These are phyloP conservation scores for Suhomyces taliae DNA, from an alignment of 1,139 yeast genomes.

Conservation along the genomic window DNA sequence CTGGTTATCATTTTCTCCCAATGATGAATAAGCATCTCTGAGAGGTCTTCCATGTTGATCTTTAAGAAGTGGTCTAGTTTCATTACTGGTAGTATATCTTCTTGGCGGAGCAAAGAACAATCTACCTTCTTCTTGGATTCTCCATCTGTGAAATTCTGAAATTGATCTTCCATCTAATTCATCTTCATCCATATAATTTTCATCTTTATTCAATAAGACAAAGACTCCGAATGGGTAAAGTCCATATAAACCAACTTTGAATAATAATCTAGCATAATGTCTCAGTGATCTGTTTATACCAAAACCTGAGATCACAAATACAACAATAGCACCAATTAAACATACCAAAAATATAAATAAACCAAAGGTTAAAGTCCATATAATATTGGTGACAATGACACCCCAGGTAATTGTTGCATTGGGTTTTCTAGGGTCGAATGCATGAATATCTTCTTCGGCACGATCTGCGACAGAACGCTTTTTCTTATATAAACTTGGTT, in stretches of 20 bases:
- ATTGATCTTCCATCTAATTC: constrained; percentile 84
- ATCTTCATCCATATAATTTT: constrained; percentile 82
- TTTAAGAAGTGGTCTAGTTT: constrained; percentile 41
- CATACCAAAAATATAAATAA: constrained; percentile 56
- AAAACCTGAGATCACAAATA: constrained; percentile 51
- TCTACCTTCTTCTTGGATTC: constrained; percentile 71
- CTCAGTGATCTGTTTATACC: constrained; percentile 37
- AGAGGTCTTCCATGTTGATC: constrained; percentile 48
- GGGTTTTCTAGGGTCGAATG: constrained; percentile 54
- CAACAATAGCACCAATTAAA: constrained; percentile 42
- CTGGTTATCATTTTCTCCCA: constrained; percentile 18
- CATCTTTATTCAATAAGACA: constrained; percentile 75
- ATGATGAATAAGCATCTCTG: constrained; percentile 39
- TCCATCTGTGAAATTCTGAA: constrained; percentile 87
- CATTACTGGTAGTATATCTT: constrained; percentile 37
- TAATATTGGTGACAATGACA: constrained; percentile 67
- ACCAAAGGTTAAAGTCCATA: constrained; percentile 80
- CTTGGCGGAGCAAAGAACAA: constrained; percentile 70
- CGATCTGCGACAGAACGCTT: constrained; percentile 86
- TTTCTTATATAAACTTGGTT: constrained; percentile 93
- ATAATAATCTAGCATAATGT: constrained; percentile 60
- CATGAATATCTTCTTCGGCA: constrained; percentile 94
- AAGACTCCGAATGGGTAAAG: constrained; percentile 88
- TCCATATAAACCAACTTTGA: constrained; percentile 67
- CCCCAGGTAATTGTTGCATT: constrained; percentile 56